phyloP scores from a whole-genome alignment of 2,329 filamentous ascomycete species.

The Pleurostoma richardsiae region DNA sequence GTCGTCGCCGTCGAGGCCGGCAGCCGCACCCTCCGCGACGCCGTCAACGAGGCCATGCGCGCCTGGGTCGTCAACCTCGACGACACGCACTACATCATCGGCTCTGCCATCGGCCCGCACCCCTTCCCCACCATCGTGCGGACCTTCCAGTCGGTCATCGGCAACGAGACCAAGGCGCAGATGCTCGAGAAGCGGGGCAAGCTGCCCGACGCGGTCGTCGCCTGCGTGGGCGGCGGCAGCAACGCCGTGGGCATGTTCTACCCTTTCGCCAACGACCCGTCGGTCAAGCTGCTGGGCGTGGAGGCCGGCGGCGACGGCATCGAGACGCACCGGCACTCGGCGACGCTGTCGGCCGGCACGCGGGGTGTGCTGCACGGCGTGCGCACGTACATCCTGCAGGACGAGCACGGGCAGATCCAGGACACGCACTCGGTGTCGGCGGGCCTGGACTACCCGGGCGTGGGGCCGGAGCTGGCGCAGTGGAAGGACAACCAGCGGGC shows the following conservation, averaged over 20 bases:
- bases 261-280: slow-evolving; percentile 80
- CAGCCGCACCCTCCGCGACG: slow-evolving; percentile 74
- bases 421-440: slow-evolving; percentile 97
- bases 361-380: slow-evolving; percentile 96
- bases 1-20: slow-evolving; percentile 93
- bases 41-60: slow-evolving; percentile 92
- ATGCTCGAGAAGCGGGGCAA: slow-evolving; percentile 81
- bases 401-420: slow-evolving; percentile 85
- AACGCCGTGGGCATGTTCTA: slow-evolving; percentile 99
- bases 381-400: slow-evolving; percentile 90
- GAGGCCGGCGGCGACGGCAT: slow-evolving; percentile 93
- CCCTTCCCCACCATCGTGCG: slow-evolving; percentile 97
- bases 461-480: slow-evolving; percentile 82
- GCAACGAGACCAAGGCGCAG: slow-evolving; percentile 88
- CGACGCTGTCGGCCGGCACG: slow-evolving; percentile 78
- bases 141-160: slow-evolving; percentile 96
- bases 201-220: slow-evolving; percentile 91
- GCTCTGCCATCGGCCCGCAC: slow-evolving; percentile 94
- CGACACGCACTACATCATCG: slow-evolving; percentile 97
- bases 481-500: slow-evolving; percentile 93
- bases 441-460: slow-evolving; percentile 93
- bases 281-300: slow-evolving; percentile 85
- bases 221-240: slow-evolving; percentile 91
- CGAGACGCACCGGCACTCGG: slow-evolving; percentile 79
- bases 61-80: slow-evolving; percentile 91